Evolutionary conservation across 2,329 filamentous ascomycete genomes (phyloP).

Genomic region (Neoascochyta sp.): DNA sequence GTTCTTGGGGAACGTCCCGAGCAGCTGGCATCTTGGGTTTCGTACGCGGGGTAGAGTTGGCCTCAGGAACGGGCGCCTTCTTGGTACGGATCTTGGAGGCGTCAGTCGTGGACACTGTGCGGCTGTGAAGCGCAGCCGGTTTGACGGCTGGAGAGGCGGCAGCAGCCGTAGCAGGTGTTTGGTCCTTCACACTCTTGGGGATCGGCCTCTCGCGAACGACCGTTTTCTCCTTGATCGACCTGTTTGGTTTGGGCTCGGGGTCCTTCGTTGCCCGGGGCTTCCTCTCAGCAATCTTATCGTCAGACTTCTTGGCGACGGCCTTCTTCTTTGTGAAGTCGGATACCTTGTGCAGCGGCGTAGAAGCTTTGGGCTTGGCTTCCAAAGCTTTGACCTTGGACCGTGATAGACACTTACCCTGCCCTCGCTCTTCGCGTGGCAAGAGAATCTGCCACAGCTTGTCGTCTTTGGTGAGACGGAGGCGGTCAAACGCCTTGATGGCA

Average conservation of each 20-base stretch:
- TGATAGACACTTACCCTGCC: constrained; percentile 59
- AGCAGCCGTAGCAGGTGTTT: constrained; percentile 12
- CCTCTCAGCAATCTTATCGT: constrained; percentile 40
- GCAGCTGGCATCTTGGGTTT: constrained; percentile 28
- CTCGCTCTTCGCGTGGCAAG: constrained; percentile 57
- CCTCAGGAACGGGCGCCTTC: constrained; percentile 22
- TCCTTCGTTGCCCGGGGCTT: constrained; percentile 13
- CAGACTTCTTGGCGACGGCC: constrained; percentile 41
- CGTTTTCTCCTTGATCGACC: constrained; percentile 35
- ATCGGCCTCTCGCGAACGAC: constrained; percentile 12
- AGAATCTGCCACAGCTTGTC: constrained; percentile 62
- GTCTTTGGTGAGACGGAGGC: constrained; percentile 56
- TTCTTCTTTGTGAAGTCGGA: constrained; percentile 45
- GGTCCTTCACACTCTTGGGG: constrained; percentile 24
- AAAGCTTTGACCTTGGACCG: constrained; percentile 52
- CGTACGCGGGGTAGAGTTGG: constrained; percentile 21
- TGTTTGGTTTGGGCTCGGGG: constrained; percentile 16
- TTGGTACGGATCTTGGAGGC: constrained; percentile 27
- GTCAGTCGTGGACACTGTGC: constrained; percentile 19
- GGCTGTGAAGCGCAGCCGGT: constrained; percentile 16
- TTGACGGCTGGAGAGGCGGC: constrained; percentile 16
- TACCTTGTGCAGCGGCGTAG: constrained; percentile 35
- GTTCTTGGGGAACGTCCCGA: constrained; percentile 21
- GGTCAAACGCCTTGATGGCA: constrained; percentile 61
- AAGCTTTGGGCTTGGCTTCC: constrained; percentile 35